A percentile compares a stretch with the other conserved stretches of the same genome.
phyloP scores from a whole-genome alignment of 2,329 filamentous ascomycete genomes.

The Magnaporthiopsis incrustans region DNA sequence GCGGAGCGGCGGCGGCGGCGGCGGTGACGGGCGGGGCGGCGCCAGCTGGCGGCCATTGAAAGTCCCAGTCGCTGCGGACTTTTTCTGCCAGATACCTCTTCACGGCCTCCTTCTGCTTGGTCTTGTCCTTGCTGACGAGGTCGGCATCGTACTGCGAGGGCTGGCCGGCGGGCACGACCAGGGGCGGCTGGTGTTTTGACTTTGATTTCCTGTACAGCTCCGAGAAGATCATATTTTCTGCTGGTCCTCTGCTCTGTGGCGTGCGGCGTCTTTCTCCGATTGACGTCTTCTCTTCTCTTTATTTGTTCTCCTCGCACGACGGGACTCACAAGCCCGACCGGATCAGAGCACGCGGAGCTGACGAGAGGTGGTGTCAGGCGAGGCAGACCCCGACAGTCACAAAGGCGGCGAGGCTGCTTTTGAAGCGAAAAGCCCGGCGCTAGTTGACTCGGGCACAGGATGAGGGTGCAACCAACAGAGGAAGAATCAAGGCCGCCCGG shows the following conservation, averaged over 20 bases:
- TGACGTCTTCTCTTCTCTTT: background rate
- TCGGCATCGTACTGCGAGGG: constrained; percentile 48
- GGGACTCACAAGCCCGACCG: background rate
- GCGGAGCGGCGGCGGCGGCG: background rate
- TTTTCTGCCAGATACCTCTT: constrained; percentile 45
- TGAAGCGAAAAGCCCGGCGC: background rate
- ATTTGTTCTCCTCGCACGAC: background rate
- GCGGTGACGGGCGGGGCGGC: background rate
- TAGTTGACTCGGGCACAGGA: no score
- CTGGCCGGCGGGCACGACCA: constrained; percentile 19
- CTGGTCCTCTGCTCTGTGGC: background rate
- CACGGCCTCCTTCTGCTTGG: constrained; percentile 55
- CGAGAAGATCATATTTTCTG: constrained; percentile 46
- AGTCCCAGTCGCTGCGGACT: constrained; percentile 53
- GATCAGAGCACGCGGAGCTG: background rate
- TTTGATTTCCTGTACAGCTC: constrained; percentile 50
- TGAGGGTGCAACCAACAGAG: no score
- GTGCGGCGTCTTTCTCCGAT: no score
- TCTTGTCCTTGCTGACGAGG: constrained; percentile 53
- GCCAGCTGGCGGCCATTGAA: constrained; percentile 40
- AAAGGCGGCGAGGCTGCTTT: background rate
- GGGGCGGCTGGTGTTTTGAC: constrained; percentile 30
- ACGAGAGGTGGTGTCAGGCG: background rate
- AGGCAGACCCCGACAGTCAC: background rate
- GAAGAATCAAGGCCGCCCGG: background rate